Evolutionary conservation across 148 eudicot species (phyloP).

Genomic region (Diospyros kaki): DNA sequence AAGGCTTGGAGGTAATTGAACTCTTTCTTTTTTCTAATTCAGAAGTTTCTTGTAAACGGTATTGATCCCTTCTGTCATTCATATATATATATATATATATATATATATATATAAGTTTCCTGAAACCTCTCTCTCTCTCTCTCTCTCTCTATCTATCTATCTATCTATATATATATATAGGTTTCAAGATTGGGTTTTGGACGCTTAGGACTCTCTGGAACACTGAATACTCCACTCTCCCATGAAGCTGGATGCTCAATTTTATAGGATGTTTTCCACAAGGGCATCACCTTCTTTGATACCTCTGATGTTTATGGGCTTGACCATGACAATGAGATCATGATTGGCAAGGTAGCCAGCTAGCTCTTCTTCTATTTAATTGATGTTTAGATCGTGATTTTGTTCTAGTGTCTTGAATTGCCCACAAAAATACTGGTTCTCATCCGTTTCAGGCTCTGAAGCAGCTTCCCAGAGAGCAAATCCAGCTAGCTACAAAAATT

Average conservation of each 20-base stretch:
- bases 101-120: too few species aligned
- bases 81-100: too few species aligned
- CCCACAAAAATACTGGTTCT: neutral
- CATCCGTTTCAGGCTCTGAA: constrained; percentile 31
- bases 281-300: constrained; percentile 48
- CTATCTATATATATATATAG: neutral
- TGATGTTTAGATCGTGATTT: too few species aligned
- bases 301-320: constrained; percentile 45
- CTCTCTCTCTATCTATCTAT: too few species aligned
- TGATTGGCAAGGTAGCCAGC: constrained; percentile 38
- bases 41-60: too few species aligned
- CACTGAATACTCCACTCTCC: constrained; percentile 35
- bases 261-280: constrained; percentile 32
- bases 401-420: neutral
- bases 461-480: constrained; percentile 31
- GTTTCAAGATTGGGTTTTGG: constrained; percentile 51
- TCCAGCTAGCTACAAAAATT: constrained; percentile 46
- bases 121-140: too few species aligned
- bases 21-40: too few species aligned
- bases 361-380: neutral
- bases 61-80: neutral
- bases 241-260: constrained; percentile 41
- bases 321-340: constrained; percentile 43
- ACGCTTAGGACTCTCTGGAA: constrained; percentile 41
- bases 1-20: too few species aligned